Evolutionary conservation across 2,329 filamentous ascomycete species (phyloP), one percentile per base, ranked within the genome.

Genomic region (Aspergillus versicolor): DNA sequence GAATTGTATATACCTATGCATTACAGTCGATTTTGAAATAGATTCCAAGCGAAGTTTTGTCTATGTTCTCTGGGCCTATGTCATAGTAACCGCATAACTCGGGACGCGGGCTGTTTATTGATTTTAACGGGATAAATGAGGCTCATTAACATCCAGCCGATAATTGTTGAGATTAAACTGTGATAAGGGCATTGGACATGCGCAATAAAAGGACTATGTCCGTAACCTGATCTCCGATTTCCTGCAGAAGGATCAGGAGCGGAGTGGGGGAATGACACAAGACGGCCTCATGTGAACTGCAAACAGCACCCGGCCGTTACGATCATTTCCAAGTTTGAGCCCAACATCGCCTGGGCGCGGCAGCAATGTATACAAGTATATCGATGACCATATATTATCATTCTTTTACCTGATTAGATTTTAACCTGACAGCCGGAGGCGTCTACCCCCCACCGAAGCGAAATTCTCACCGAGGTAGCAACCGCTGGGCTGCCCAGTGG

Each of bases 1-100:
- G 58, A 58, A 59, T 55, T 67, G 65, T 67, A 66, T 63, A 67
- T 67, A 67, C 56, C 45, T 54, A 38, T 42, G 58, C 59, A 58
- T 53, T 50, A 56, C 56, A 53, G 56, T 56, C 54, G 58, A 54
- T 56, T 63, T 65, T 56, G 57, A 59, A 47, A 63, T 67, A 65
- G 62, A 67, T 58, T 46, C 53, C 53, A 41, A 58, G 55, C 38
- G 27, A 30, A 30, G 52, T 53, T 56, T 41, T 40, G 52, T 38
- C 24, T 52, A 32, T 52, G 12, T n/a, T 52, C 27, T 30, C 27
- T 15, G 13, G 19, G 41, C 27, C 34, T 52, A 52, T 30, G 50
- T 52, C 50, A 52, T 52, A 45, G 27, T 13, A 13, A 15, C n/a
- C n/a, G 24, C 13, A 19, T 19, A 19, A 19, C 19, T 2, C 19